phyloP scores from a whole-genome alignment of 2,329 filamentous ascomycete species.

The Colletotrichum sp. region DNA sequence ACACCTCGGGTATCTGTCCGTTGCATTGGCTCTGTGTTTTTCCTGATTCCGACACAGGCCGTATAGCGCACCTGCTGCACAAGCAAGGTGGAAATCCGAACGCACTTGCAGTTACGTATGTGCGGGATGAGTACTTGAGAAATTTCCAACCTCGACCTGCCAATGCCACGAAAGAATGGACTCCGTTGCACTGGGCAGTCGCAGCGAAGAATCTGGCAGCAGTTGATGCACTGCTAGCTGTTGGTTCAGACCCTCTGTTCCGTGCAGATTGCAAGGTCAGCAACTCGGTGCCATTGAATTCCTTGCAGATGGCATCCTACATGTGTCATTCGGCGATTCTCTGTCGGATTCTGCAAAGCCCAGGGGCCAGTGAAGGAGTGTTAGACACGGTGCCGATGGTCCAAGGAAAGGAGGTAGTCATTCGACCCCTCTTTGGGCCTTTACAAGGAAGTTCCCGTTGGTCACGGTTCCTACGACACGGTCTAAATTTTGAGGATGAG shows the following conservation, averaged over 20 bases:
- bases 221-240: background rate
- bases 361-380: background rate
- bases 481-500: background rate
- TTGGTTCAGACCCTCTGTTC: background rate
- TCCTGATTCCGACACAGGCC: background rate
- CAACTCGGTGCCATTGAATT: background rate
- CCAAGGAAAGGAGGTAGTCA: background rate
- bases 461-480: background rate
- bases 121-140: background rate
- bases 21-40: background rate
- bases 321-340: background rate
- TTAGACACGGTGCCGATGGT: background rate
- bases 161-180: background rate
- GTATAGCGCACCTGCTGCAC: background rate
- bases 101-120: background rate
- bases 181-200: background rate
- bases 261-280: background rate
- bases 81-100: background rate
- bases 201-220: background rate
- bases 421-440: background rate
- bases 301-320: background rate
- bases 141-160: background rate
- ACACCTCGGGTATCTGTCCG: background rate
- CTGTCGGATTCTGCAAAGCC: background rate
- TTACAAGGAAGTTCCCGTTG: background rate